Conservation (phyloP, 2,329 filamentous ascomycete species). For the Fusarium heterosporum region DNA sequence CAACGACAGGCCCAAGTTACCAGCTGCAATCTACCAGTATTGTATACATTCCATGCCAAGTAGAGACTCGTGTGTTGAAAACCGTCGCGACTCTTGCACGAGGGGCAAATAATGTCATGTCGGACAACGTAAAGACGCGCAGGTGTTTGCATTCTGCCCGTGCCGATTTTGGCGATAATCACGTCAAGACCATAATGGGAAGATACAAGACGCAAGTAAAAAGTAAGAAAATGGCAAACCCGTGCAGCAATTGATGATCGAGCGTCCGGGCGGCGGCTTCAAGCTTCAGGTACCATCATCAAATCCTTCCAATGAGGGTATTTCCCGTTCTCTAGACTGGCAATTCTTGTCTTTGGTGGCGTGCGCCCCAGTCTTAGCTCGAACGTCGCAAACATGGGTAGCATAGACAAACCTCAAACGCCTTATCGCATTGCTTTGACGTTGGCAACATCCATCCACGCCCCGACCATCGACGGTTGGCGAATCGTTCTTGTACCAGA, state of each 20-base stretch:
- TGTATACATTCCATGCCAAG: background rate
- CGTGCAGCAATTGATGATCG: constrained; percentile 33
- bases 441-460: background rate
- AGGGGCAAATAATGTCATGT: background rate
- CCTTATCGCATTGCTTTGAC: constrained; percentile 10
- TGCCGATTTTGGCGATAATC: constrained; percentile 6
- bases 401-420: constrained; percentile 27
- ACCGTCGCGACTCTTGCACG: background rate
- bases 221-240: constrained; percentile 10
- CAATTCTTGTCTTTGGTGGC: constrained; percentile 35
- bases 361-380: constrained; percentile 29
- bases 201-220: background rate
- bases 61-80: background rate
- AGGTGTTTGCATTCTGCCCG: background rate
- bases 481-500: background rate
- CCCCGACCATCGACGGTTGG: background rate
- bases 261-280: constrained; percentile 39
- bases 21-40: background rate
- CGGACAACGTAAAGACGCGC: background rate
- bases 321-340: constrained; percentile 38
- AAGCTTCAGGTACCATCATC: constrained; percentile 44
- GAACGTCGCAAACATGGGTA: constrained; percentile 17
- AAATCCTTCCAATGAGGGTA: constrained; percentile 38
- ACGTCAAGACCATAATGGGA: background rate
- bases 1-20: background rate